Conservation (phyloP, 2,329 filamentous ascomycete species). For the Lecanicillium sp. region DNA sequence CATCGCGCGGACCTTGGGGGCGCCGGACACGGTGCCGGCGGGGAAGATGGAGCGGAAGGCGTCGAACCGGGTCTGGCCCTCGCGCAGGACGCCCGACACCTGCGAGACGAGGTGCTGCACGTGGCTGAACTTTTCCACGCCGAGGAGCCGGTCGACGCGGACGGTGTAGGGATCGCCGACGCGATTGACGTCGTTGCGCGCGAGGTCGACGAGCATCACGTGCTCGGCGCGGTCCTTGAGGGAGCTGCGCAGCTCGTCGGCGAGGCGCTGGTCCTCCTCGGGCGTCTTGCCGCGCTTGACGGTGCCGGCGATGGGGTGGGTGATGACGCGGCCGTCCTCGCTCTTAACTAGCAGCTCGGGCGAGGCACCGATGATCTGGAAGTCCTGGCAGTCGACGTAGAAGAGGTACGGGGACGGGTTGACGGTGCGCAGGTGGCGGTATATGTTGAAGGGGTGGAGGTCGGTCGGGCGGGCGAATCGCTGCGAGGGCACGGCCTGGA, state of each 20-base stretch:
- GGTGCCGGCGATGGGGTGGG: conserved; percentile 94
- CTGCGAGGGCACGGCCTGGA: conserved; percentile 94
- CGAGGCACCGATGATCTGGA: conserved; percentile 92
- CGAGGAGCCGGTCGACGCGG: conserved; percentile 89
- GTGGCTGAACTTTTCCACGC: conserved; percentile 89
- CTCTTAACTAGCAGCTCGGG: conserved; percentile 93
- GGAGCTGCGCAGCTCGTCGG: conserved; percentile 67
- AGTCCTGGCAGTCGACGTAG: conserved; percentile 85
- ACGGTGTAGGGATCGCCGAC: conserved; percentile 88
- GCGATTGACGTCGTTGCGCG: conserved; percentile 92
- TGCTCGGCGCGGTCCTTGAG: conserved; percentile 92
- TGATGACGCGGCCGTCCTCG: conserved; percentile 81
- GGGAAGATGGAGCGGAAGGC: conserved; percentile 96
- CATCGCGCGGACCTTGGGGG: conserved; percentile 95
- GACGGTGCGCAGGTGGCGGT: conserved; percentile 90
- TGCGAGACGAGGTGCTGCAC: conserved; percentile 96
- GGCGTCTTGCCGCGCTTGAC: conserved; percentile 77
- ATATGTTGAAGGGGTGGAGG: conserved; percentile 96
- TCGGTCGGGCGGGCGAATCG: conserved; percentile 83
- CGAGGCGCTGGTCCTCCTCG: conserved; percentile 75
- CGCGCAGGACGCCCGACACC: conserved; percentile 82
- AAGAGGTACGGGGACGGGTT: conserved; percentile 98
- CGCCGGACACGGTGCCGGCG: conserved; percentile 89
- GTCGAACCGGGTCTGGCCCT: conserved; percentile 83
- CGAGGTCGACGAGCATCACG: conserved; percentile 96